phyloP scores from a whole-genome alignment of 1,139 yeast species.

The Sugiyamaella pinicola region DNA sequence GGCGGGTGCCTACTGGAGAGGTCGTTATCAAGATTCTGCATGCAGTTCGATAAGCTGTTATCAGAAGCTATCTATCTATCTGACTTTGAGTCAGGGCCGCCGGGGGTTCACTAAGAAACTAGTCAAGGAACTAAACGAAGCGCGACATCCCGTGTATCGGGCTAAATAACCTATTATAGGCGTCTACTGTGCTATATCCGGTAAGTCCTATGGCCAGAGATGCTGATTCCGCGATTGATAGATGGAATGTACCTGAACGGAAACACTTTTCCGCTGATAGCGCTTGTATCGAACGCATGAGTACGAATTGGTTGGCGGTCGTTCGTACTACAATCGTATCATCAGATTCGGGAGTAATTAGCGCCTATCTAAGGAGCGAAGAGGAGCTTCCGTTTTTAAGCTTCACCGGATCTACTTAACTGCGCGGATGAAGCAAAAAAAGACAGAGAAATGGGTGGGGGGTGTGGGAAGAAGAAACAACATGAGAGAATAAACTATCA shows the following conservation, averaged over 20 bases:
- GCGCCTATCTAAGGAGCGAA: not conserved
- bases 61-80: not conserved
- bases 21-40: not conserved
- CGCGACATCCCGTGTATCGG: no score
- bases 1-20: not conserved
- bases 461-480: no score
- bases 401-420: no score
- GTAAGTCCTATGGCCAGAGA: not conserved
- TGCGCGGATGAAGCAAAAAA: no score
- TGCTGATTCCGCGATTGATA: not conserved
- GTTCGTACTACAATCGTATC: not conserved
- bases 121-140: no score
- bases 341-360: not conserved
- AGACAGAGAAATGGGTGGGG: no score
- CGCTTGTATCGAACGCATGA: not conserved
- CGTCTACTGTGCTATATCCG: not conserved
- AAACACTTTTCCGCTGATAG: not conserved
- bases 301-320: not conserved
- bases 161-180: not conserved
- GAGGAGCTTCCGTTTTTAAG: no score
- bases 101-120: no score
- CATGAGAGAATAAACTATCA: no score
- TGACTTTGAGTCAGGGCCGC: not conserved
- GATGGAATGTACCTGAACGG: not conserved
- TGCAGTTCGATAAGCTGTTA: constrained; percentile 1